phyloP scores from a whole-genome alignment of 345 rosid species.

The Euphorbia pulcherrima region DNA sequence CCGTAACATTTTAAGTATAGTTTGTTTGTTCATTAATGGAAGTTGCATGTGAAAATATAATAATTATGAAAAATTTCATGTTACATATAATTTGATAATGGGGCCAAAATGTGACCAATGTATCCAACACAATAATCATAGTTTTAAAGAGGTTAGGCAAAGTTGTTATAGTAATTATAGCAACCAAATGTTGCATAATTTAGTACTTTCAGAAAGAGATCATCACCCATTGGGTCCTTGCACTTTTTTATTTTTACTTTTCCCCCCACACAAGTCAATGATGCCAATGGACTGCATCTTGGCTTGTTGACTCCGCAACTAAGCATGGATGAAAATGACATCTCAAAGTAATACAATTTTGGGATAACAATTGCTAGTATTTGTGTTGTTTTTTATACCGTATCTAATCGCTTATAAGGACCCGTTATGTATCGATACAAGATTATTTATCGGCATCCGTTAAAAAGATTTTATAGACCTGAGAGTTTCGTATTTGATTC shows the following conservation, averaged over 20 bases:
- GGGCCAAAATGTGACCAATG: constrained; percentile 21
- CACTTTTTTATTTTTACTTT: background rate
- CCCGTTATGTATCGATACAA: too few species aligned
- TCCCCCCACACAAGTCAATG: constrained; percentile 35
- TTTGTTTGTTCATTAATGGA: constrained; percentile 8
- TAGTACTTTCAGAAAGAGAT: constrained; percentile 37
- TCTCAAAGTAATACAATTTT: background rate
- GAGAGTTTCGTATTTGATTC: too few species aligned
- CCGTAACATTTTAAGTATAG: background rate
- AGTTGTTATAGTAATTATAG: constrained; percentile 31
- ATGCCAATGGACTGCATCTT: constrained; percentile 34
- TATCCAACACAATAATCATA: constrained; percentile 43
- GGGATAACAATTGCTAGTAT: constrained; percentile 2
- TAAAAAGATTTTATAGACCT: too few species aligned
- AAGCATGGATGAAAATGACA: constrained; percentile 25
- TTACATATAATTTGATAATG: constrained; percentile 7
- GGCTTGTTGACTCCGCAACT: constrained; percentile 62
- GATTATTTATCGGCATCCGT: too few species aligned
- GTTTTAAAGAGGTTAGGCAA: constrained; percentile 26
- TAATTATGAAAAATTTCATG: constrained; percentile 24
- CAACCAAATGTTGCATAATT: constrained; percentile 39
- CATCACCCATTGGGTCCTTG: background rate
- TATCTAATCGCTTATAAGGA: too few species aligned
- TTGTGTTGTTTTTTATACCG: too few species aligned
- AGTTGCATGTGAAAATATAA: constrained; percentile 38